These are phyloP conservation scores for Scleroderma bovista DNA, from an alignment of 768 basidiomycete species.

Conservation along the genomic window DNA sequence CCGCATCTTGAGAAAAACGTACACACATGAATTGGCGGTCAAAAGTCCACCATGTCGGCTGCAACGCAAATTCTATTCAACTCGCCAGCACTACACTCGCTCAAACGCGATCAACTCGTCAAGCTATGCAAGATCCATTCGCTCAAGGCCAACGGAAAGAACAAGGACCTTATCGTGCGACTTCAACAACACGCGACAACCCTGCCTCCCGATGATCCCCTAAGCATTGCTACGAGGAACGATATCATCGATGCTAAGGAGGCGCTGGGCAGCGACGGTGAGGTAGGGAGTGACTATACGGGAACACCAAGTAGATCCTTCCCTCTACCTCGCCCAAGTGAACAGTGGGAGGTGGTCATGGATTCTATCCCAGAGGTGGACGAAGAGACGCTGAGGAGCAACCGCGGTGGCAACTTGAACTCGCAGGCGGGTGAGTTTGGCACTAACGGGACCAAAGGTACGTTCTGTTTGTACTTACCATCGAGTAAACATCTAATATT, in stretches of 20 bases:
- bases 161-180: slow-evolving; percentile 61
- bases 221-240: slow-evolving; percentile 50
- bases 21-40: too few relatives aligned
- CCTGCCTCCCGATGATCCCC: slow-evolving; percentile 51
- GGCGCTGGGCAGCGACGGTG: slow-evolving; percentile 28
- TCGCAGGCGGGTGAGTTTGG: slow-evolving; percentile 65
- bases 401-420: slow-evolving; percentile 38
- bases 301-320: slow-evolving; percentile 6
- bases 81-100: slow-evolving; percentile 75
- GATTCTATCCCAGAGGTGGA: slow-evolving; percentile 69
- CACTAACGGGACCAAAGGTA: slow-evolving; percentile 59
- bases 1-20: too few relatives aligned
- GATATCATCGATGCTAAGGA: slow-evolving; percentile 34
- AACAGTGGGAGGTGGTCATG: slow-evolving; percentile 86
- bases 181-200: slow-evolving; percentile 62
- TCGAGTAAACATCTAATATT: background rate
- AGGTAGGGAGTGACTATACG: slow-evolving; percentile 19
- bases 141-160: slow-evolving; percentile 79
- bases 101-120: slow-evolving; percentile 80
- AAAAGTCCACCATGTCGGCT: slow-evolving; percentile 47
- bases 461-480: slow-evolving; percentile 14
- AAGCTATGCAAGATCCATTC: slow-evolving; percentile 82
- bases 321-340: slow-evolving; percentile 54
- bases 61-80: slow-evolving; percentile 81
- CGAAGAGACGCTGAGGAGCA: slow-evolving; percentile 38